phyloP scores from a whole-genome alignment of 1,284 basidiomycete species.

The Ustilago curta region DNA sequence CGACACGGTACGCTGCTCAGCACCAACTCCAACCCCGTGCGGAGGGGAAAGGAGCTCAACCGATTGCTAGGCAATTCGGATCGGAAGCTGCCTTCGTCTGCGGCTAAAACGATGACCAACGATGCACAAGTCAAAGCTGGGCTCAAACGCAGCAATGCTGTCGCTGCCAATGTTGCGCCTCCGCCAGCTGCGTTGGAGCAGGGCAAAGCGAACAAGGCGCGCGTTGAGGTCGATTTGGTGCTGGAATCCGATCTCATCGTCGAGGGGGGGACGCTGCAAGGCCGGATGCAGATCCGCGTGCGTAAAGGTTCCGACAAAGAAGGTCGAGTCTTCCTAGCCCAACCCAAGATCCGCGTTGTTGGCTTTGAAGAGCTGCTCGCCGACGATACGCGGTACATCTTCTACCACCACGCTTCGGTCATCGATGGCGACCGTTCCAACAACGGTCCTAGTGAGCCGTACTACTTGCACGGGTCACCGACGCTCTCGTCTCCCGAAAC shows the following conservation, averaged over 20 bases:
- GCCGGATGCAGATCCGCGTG: conserved; percentile 79
- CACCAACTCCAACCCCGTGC: conserved; percentile 52
- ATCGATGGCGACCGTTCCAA: conserved; percentile 71
- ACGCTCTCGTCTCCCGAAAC: conserved; percentile 70
- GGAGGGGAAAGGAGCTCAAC: conserved; percentile 58
- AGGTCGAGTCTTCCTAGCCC: conserved; percentile 75
- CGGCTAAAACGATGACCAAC: conserved; percentile 17
- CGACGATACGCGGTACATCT: conserved; percentile 79
- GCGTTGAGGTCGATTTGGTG: conserved; percentile 85
- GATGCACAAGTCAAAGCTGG: conserved; percentile 13
- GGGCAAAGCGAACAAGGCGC: conserved; percentile 72
- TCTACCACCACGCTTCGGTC: conserved; percentile 82
- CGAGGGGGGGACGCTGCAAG: conserved; percentile 82
- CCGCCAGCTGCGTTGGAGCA: conserved; percentile 60
- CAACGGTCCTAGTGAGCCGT: conserved; percentile 62
- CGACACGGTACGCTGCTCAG: conserved; percentile 59
- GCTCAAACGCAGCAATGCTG: conserved; percentile 35
- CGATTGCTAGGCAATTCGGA: conserved; percentile 56
- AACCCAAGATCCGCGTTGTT: conserved; percentile 84
- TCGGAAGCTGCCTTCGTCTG: conserved; percentile 42
- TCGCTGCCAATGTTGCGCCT: conserved; percentile 21
- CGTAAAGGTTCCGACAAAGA: conserved; percentile 74
- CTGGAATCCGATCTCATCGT: conserved; percentile 82
- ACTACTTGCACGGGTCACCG: conserved; percentile 64
- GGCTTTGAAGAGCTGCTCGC: conserved; percentile 83